Percentiles rank a stretch among this genome's conserved stretches.
Evolutionary conservation across 2,329 filamentous ascomycete genomes (phyloP).

Genomic region (Colletotrichum higginsianum): DNA sequence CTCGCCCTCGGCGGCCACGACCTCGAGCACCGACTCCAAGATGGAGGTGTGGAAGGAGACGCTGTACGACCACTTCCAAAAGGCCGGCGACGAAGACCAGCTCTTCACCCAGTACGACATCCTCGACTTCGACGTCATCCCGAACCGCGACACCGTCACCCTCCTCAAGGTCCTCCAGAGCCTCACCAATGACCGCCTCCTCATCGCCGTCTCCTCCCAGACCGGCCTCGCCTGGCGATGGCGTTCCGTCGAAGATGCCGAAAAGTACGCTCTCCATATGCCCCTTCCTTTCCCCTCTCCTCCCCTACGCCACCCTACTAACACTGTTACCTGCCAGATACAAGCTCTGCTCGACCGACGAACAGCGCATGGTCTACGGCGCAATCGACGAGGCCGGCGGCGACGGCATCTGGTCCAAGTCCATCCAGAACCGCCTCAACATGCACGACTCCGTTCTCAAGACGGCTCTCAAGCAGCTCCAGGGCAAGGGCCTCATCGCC

Average conservation of each 20-base stretch:
- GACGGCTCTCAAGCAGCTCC: conserved; percentile 86
- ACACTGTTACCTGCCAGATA: conserved; percentile 60
- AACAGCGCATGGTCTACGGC: conserved; percentile 87
- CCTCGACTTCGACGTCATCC: conserved; percentile 69
- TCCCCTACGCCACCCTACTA: background rate
- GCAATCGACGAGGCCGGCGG: conserved; percentile 88
- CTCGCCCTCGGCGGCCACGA: conserved; percentile 41
- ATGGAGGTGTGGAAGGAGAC: conserved; percentile 67
- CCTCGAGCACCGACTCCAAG: conserved; percentile 54
- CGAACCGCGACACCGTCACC: conserved; percentile 68
- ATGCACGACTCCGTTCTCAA: conserved; percentile 88
- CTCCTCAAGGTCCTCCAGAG: conserved; percentile 70
- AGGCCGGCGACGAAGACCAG: conserved; percentile 62
- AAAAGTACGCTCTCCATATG: conserved; percentile 64
- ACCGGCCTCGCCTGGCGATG: conserved; percentile 70
- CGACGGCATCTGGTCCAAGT: conserved; percentile 92
- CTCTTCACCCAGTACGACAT: conserved; percentile 73
- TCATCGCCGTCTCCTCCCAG: conserved; percentile 63
- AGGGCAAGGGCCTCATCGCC: conserved; percentile 85
- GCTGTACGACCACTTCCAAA: conserved; percentile 70
- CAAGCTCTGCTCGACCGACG: conserved; percentile 75
- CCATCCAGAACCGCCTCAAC: conserved; percentile 83
- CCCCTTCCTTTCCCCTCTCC: background rate
- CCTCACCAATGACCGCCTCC: conserved; percentile 73
- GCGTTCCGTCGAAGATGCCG: conserved; percentile 72